Evolutionary conservation across 257 asterid genomes (phyloP).

Genomic region (Fraxinus excelsior): DNA sequence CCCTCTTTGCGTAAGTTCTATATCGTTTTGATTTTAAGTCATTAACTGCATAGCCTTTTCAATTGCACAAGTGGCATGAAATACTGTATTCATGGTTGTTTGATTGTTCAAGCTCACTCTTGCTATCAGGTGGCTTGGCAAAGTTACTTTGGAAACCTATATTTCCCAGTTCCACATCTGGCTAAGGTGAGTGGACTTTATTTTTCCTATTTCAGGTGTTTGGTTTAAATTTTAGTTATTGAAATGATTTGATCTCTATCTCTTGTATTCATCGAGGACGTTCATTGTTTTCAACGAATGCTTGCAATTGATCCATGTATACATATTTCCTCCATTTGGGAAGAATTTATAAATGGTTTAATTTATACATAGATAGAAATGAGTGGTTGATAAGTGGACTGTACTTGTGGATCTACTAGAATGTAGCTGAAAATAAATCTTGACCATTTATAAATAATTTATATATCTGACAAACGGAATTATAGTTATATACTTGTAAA

Average conservation of each 20-base stretch:
- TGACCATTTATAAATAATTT: too few relatives aligned
- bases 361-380: too few relatives aligned
- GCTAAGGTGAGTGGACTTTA: conserved; percentile 66
- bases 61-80: conserved; percentile 5
- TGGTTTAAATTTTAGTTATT: background rate
- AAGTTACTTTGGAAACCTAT: conserved; percentile 91
- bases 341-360: too few relatives aligned
- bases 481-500: background rate
- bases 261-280: background rate
- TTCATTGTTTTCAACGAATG: background rate
- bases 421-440: too few relatives aligned
- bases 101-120: conserved; percentile 32
- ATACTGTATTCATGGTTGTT: conserved; percentile 21
- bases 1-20: conserved; percentile 84
- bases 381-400: too few relatives aligned
- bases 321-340: background rate
- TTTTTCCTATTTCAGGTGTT: background rate
- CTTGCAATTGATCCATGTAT: background rate
- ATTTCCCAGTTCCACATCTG: conserved; percentile 99
- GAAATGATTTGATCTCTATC: background rate
- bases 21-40: conserved; percentile 6
- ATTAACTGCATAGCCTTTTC: background rate
- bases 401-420: too few relatives aligned
- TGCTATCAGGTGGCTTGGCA: conserved; percentile 89
- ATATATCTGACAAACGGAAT: too few relatives aligned